Conservation (phyloP, 768 basidiomycete species). For the Fibroporia radiculosa region DNA sequence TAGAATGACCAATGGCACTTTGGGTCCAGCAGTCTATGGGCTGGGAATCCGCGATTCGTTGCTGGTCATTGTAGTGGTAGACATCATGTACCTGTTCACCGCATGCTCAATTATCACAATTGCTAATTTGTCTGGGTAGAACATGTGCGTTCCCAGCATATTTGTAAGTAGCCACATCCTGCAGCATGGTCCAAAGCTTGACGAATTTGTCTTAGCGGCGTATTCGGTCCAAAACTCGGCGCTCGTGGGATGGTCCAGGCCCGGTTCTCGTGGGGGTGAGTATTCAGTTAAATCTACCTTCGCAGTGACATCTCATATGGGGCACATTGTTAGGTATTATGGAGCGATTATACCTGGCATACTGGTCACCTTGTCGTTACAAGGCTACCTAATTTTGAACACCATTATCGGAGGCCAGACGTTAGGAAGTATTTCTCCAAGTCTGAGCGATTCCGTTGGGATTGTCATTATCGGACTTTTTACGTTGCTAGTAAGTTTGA, state of each 20-base stretch:
- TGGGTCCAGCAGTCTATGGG: slow-evolving; percentile 42
- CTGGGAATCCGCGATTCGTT: slow-evolving; percentile 38
- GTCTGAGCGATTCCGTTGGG: slow-evolving; percentile 25
- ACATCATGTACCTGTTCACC: slow-evolving; percentile 32
- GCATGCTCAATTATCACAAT: neutral
- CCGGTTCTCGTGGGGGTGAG: slow-evolving; percentile 43
- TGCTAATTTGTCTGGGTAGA: slow-evolving; percentile 18
- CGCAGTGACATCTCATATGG: neutral
- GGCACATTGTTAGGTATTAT: slow-evolving; percentile 27
- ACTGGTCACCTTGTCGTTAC: slow-evolving; percentile 35
- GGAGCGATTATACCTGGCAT: slow-evolving; percentile 30
- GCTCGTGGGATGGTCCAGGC: slow-evolving; percentile 49
- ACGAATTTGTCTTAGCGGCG: slow-evolving; percentile 27
- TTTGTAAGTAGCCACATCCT: slow-evolving; percentile 23
- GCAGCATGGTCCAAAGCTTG: neutral
- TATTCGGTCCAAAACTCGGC: slow-evolving; percentile 47
- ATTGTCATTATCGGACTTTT: slow-evolving; percentile 36
- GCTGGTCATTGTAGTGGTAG: slow-evolving; percentile 34
- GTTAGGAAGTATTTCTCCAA: slow-evolving; percentile 29
- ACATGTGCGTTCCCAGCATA: slow-evolving; percentile 28
- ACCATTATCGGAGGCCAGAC: slow-evolving; percentile 43
- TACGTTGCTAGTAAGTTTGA: slow-evolving; percentile 28
- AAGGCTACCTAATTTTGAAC: slow-evolving; percentile 42
- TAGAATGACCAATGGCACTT: slow-evolving; percentile 41
- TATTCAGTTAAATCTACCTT: no score